phyloP scores from a whole-genome alignment of 2,329 filamentous ascomycete genomes.

The Leptosphaerulina australis region DNA sequence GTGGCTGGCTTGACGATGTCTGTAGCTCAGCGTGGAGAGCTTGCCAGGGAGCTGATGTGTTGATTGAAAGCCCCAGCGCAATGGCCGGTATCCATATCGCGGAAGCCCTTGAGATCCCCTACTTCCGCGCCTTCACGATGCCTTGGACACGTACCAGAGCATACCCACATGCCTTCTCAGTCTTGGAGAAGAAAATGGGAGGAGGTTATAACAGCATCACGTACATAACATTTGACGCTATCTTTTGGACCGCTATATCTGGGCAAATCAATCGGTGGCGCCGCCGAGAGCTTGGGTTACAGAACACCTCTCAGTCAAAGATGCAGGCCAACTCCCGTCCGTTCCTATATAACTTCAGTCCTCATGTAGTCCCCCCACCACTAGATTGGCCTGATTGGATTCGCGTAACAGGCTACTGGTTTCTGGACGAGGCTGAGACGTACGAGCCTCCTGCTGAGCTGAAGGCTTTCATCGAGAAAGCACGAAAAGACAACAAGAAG shows the following conservation, averaged over 20 bases:
- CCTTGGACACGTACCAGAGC: slow-evolving; percentile 95
- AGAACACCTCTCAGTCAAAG: slow-evolving; percentile 82
- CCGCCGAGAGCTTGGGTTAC: slow-evolving; percentile 76
- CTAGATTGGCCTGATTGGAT: slow-evolving; percentile 98
- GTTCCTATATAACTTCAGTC: slow-evolving; percentile 97
- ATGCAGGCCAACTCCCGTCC: slow-evolving; percentile 98
- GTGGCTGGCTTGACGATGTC: slow-evolving; percentile 92
- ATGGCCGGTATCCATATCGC: slow-evolving; percentile 99
- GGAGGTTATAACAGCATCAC: slow-evolving; percentile 94
- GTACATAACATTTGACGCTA: slow-evolving; percentile 93
- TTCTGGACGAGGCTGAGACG: slow-evolving; percentile 74
- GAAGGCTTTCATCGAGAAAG: slow-evolving; percentile 79
- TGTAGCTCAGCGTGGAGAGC: slow-evolving; percentile 80
- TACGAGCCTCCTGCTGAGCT: slow-evolving; percentile 81
- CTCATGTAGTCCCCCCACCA: slow-evolving; percentile 89
- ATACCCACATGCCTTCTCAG: slow-evolving; percentile 95
- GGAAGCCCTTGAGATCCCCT: slow-evolving; percentile 88
- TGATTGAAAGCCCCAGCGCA: slow-evolving; percentile 94
- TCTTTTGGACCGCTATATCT: slow-evolving; percentile 95
- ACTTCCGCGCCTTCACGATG: slow-evolving; percentile 98
- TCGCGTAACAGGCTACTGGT: slow-evolving; percentile 97
- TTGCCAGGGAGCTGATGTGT: slow-evolving; percentile 83
- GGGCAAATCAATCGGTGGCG: slow-evolving; percentile 93
- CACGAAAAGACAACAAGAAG: slow-evolving; percentile 82
- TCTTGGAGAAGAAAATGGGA: slow-evolving; percentile 91